Percentiles rank a stretch among this genome's conserved stretches.
These are phyloP conservation scores for Geranium incanum DNA, from an alignment of 441 rosid species.

Conservation along the genomic window DNA sequence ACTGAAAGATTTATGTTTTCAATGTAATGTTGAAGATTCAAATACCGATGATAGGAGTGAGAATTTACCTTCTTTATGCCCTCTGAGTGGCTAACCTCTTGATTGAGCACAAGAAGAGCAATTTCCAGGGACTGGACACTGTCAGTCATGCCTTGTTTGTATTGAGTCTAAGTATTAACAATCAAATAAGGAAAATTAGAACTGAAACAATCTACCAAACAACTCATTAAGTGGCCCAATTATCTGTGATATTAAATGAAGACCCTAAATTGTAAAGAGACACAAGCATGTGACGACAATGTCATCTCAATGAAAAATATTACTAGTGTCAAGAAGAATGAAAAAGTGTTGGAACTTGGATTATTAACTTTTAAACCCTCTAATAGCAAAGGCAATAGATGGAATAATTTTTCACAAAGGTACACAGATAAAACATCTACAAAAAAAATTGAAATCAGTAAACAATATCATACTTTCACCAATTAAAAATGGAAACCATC, in stretches of 20 bases:
- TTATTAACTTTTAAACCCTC: neutral
- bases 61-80: conserved; percentile 61
- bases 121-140: conserved; percentile 52
- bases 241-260: neutral
- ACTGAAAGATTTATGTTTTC: conserved; percentile 7
- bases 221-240: conserved; percentile 15
- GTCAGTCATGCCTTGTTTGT: conserved; percentile 45
- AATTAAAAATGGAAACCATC: neutral
- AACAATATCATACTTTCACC: neutral
- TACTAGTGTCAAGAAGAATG: neutral
- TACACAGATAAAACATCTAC: neutral
- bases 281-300: neutral
- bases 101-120: conserved; percentile 65
- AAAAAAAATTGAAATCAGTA: neutral
- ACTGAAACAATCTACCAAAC: conserved; percentile 21
- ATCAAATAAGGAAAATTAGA: conserved; percentile 27
- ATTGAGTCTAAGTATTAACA: conserved; percentile 48
- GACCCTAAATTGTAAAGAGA: neutral
- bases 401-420: neutral
- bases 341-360: neutral
- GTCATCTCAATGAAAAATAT: neutral
- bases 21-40: conserved; percentile 15
- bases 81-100: conserved; percentile 52
- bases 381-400: neutral
- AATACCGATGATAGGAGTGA: conserved; percentile 1